Percentiles rank a stretch among this genome's conserved stretches.
These are phyloP conservation scores for Afroboletus lepidellus DNA, from an alignment of 1,284 basidiomycete genomes.

Conservation along the genomic window DNA sequence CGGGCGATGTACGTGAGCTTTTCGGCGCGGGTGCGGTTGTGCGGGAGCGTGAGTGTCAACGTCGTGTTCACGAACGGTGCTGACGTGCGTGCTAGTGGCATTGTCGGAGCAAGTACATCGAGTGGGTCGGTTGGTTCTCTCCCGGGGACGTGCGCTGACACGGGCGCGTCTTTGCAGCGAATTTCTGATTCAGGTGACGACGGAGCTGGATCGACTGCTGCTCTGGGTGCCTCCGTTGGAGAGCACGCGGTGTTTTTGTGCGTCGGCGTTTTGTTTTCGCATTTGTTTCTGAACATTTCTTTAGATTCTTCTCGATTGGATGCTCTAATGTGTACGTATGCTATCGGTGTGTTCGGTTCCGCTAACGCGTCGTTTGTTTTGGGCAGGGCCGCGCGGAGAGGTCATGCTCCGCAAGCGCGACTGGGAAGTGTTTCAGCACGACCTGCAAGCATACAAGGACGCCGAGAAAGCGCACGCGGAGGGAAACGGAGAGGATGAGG, in stretches of 20 bases:
- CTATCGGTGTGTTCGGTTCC: too few species aligned
- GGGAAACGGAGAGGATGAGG: background rate
- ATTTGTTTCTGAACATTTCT: background rate
- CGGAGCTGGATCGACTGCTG: background rate
- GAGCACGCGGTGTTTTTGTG: slow-evolving; percentile 23
- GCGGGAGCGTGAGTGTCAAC: slow-evolving; percentile 39
- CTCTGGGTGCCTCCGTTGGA: slow-evolving; percentile 25
- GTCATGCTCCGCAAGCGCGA: slow-evolving; percentile 23
- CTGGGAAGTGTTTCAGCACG: slow-evolving; percentile 5
- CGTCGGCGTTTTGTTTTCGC: background rate
- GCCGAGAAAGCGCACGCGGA: background rate
- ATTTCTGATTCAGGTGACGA: slow-evolving; percentile 6
- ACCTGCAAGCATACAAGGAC: slow-evolving; percentile 5
- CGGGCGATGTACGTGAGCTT: slow-evolving; percentile 43
- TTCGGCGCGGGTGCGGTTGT: slow-evolving; percentile 43
- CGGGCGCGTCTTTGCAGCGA: slow-evolving; percentile 9
- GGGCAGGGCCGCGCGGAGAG: slow-evolving; percentile 20
- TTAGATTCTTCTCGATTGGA: background rate
- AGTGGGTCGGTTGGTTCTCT: slow-evolving; percentile 11
- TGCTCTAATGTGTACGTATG: slow-evolving; percentile 8
- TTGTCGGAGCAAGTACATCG: slow-evolving; percentile 18
- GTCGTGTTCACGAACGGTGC: too few species aligned
- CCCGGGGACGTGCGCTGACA: background rate
- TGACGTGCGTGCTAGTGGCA: slow-evolving; percentile 11
- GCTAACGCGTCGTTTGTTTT: background rate